Conservation (phyloP, 768 basidiomycete genomes). For the Pisolithus orientalis region DNA sequence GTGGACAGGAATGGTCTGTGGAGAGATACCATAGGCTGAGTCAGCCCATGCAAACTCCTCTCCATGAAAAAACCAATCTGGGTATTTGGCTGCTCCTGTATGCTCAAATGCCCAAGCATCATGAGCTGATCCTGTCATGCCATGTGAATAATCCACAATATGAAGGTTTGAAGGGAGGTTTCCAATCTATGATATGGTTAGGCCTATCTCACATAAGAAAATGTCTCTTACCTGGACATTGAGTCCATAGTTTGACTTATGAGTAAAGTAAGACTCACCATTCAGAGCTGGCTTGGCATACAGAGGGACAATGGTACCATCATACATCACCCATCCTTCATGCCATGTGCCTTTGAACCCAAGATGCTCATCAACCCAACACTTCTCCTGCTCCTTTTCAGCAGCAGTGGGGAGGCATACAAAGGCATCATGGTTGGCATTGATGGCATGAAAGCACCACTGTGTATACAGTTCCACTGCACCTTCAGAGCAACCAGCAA, state of each 20-base stretch:
- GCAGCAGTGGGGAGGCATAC: slow-evolving; percentile 21
- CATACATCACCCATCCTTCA: slow-evolving; percentile 32
- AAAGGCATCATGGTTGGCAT: slow-evolving; percentile 26
- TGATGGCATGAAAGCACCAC: slow-evolving; percentile 25
- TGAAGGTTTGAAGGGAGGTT: slow-evolving; percentile 22
- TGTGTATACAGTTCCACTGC: slow-evolving; percentile 25
- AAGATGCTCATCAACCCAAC: slow-evolving; percentile 28
- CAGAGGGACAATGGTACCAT: slow-evolving; percentile 20
- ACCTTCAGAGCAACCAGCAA: slow-evolving; percentile 20
- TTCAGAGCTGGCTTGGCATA: slow-evolving; percentile 22
- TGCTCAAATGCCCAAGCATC: slow-evolving; percentile 30
- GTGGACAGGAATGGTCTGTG: no score
- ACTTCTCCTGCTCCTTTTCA: slow-evolving; percentile 33
- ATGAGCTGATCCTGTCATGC: slow-evolving; percentile 30
- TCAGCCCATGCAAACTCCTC: slow-evolving; percentile 19
- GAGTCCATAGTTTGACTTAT: slow-evolving; percentile 30
- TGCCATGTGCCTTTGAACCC: slow-evolving; percentile 26
- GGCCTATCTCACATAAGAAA: no score
- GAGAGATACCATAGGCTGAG: no score
- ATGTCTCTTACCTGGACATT: slow-evolving; percentile 30
- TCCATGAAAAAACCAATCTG: slow-evolving; percentile 19
- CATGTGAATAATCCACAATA: slow-evolving; percentile 29
- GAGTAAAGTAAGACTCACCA: slow-evolving; percentile 31
- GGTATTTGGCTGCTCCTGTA: slow-evolving; percentile 20
- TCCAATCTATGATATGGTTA: slow-evolving; percentile 27